Evolutionary conservation across 148 eudicot genomes (phyloP).

Genomic region (Camellia granthamiana): DNA sequence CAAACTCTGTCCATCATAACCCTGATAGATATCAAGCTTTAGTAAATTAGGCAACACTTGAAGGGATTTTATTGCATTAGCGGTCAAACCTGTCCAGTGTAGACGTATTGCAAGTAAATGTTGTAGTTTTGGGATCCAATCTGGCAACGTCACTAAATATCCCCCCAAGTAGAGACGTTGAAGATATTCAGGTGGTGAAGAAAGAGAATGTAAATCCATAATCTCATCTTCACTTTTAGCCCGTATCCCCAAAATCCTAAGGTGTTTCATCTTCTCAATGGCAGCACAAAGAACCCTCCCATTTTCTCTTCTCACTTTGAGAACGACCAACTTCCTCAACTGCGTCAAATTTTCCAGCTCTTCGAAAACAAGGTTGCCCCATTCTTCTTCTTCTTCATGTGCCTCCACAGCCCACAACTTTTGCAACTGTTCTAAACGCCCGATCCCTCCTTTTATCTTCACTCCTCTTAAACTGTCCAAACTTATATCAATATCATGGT

Average conservation of each 20-base stretch:
- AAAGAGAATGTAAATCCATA: not conserved
- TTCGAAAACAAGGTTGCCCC: not conserved
- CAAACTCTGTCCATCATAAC: not conserved
- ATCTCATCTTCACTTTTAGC: not conserved
- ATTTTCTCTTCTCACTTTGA: not conserved
- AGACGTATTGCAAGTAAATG: not conserved
- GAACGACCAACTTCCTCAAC: not conserved
- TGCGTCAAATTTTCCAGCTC: not conserved
- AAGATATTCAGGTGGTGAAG: not conserved
- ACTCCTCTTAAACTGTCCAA: not conserved
- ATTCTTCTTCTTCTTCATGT: not conserved
- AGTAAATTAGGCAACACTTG: constrained; percentile 2
- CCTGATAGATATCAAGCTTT: not conserved
- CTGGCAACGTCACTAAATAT: not conserved
- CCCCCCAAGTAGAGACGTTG: not conserved
- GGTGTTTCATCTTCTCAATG: not conserved
- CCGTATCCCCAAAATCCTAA: not conserved
- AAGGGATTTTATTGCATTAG: not conserved
- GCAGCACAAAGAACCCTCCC: not conserved
- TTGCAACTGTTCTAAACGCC: constrained; percentile 1
- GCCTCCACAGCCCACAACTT: not conserved
- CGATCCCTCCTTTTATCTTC: not conserved
- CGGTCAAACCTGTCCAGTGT: not conserved
- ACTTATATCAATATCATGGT: too few relatives aligned
- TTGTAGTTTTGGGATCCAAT: not conserved